Evolutionary conservation across 2,329 filamentous ascomycete species (phyloP).

Genomic region (Dactylellina leptospora): DNA sequence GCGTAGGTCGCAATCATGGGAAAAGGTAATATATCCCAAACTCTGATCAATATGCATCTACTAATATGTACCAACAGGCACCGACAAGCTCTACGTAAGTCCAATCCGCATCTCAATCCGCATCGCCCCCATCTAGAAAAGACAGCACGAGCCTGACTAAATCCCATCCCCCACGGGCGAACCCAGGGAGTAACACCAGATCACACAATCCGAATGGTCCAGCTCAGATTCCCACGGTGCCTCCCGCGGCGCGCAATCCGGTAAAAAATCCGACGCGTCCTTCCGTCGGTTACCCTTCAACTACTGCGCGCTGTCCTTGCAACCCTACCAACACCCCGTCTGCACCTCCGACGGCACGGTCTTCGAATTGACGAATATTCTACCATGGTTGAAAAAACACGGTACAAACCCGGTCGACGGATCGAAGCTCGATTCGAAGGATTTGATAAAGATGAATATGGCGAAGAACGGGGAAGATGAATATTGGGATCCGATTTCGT

Average conservation of each 20-base stretch:
- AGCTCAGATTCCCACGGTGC: constrained; percentile 85
- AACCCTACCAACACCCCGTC: constrained; percentile 93
- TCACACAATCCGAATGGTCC: constrained; percentile 98
- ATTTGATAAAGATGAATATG: constrained; percentile 90
- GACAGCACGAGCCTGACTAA: constrained; percentile 45
- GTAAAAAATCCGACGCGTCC: constrained; percentile 66
- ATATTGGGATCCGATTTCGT: constrained; percentile 94
- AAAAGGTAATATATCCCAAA: constrained; percentile 31
- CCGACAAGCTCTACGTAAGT: constrained; percentile 66
- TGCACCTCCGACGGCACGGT: constrained; percentile 88
- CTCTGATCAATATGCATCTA: background rate
- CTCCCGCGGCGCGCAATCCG: constrained; percentile 70
- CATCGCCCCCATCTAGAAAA: constrained; percentile 1
- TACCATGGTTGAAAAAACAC: constrained; percentile 92
- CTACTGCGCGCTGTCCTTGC: constrained; percentile 94
- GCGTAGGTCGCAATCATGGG: constrained; percentile 32
- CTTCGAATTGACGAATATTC: constrained; percentile 93
- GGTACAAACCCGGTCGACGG: constrained; percentile 91
- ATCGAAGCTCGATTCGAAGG: constrained; percentile 76
- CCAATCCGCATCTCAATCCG: background rate
- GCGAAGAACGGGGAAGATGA: constrained; percentile 90
- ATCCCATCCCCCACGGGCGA: constrained; percentile 26
- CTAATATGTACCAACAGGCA: constrained; percentile 60
- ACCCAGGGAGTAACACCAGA: constrained; percentile 63
- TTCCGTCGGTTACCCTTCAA: constrained; percentile 96